These are phyloP conservation scores for Odontarrhena argentea DNA, from an alignment of 345 rosid species.

Conservation along the genomic window DNA sequence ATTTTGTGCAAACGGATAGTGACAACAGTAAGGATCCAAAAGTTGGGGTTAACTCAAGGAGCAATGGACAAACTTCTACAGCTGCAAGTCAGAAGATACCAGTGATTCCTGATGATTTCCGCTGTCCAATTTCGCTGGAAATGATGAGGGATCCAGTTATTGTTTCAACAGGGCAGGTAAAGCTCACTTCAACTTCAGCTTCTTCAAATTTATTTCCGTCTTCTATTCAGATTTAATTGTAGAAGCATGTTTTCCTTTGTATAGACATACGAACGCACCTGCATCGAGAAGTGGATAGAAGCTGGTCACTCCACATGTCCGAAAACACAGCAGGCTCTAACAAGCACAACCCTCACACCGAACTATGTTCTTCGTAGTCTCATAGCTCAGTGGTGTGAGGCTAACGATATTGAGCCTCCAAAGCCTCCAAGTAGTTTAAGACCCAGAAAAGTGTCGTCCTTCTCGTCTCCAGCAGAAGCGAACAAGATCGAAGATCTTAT, in stretches of 20 bases:
- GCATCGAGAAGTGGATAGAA: constrained; percentile 96
- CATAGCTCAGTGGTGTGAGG: constrained; percentile 97
- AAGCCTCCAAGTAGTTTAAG: constrained; percentile 72
- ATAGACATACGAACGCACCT: constrained; percentile 90
- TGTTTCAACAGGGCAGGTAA: constrained; percentile 97
- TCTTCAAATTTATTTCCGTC: constrained; percentile 26
- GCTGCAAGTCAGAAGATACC: constrained; percentile 65
- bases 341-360: constrained; percentile 70
- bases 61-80: constrained; percentile 59
- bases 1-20: constrained; percentile 80
- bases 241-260: constrained; percentile 18
- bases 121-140: constrained; percentile 94
- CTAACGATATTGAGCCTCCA: constrained; percentile 86
- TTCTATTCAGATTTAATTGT: constrained; percentile 7
- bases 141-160: constrained; percentile 98
- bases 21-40: constrained; percentile 44
- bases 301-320: constrained; percentile 91
- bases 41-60: constrained; percentile 43
- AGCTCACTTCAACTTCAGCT: constrained; percentile 16
- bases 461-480: constrained; percentile 74
- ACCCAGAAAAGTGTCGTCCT: constrained; percentile 61
- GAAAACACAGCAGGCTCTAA: constrained; percentile 84
- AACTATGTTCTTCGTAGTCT: constrained; percentile 94
- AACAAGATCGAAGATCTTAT: constrained; percentile 74
- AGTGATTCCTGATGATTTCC: constrained; percentile 91